These are phyloP conservation scores for Dryadomyces sulphureus DNA, from an alignment of 2,329 filamentous ascomycete species.

Conservation along the genomic window DNA sequence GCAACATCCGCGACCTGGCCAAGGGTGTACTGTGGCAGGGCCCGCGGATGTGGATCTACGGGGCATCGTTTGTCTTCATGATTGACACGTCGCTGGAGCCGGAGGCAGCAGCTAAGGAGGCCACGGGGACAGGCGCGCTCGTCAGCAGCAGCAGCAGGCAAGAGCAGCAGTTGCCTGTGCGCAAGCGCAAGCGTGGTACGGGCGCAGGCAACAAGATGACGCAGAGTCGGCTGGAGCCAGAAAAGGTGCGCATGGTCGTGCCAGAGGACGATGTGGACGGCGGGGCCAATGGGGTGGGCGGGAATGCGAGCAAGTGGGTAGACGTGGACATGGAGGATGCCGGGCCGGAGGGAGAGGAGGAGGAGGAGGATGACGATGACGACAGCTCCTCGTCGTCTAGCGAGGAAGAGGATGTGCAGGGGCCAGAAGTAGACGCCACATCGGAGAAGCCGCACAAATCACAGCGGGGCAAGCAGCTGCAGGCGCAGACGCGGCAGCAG, in stretches of 20 bases:
- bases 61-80: conserved; percentile 79
- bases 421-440: conserved; percentile 14
- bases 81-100: conserved; percentile 62
- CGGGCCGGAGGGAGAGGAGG: conserved; percentile 17
- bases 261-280: background rate
- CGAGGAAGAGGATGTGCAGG: conserved; percentile 11
- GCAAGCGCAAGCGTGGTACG: conserved; percentile 40
- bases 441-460: background rate
- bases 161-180: conserved; percentile 11
- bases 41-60: conserved; percentile 72
- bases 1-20: conserved; percentile 59
- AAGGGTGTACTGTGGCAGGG: conserved; percentile 80
- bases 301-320: conserved; percentile 23
- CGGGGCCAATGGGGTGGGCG: conserved; percentile 13
- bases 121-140: conserved; percentile 12
- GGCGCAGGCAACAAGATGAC: conserved; percentile 41
- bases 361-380: conserved; percentile 21
- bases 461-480: conserved; percentile 14
- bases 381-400: conserved; percentile 1
- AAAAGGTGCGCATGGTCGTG: conserved; percentile 23
- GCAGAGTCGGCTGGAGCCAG: conserved; percentile 27
- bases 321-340: conserved; percentile 20
- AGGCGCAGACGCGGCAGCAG: background rate
- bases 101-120: background rate
- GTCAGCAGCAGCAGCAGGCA: background rate